phyloP scores from a whole-genome alignment of 306 rosid species.

The Spatholobus suberectus region DNA sequence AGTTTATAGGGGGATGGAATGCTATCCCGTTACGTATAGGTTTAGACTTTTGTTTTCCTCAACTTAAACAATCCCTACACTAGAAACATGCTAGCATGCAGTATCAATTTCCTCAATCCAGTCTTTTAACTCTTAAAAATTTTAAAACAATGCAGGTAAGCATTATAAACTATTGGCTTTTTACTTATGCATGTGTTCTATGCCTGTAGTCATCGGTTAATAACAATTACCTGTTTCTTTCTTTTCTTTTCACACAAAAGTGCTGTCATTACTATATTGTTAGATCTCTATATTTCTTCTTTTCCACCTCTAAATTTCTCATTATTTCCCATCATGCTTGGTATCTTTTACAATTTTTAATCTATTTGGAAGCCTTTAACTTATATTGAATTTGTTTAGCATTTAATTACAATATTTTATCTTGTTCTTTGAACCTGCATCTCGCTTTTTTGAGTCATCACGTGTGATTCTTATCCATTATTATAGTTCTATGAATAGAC shows the following conservation, averaged over 20 bases:
- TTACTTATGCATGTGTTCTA: background rate
- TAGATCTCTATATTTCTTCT: background rate
- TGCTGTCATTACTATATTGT: background rate
- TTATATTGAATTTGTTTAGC: background rate
- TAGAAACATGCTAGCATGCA: background rate
- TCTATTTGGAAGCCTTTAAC: background rate
- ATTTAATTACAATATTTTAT: background rate
- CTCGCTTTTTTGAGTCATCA: constrained; percentile 19
- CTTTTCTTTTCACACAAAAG: background rate
- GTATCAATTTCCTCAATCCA: background rate
- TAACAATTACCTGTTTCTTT: background rate
- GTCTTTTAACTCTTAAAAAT: background rate
- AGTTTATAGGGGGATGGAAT: no score
- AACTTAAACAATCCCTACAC: no score
- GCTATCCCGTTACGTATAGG: background rate
- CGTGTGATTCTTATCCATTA: background rate
- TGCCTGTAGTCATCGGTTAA: background rate
- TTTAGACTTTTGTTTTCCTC: no score
- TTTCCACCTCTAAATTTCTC: background rate
- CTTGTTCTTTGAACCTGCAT: background rate
- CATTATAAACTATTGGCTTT: background rate
- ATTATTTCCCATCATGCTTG: background rate
- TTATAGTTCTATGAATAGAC: background rate
- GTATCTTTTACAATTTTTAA: background rate
- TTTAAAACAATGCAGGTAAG: background rate